Base-by-base conservation (phyloP, 805 yeast genomes). In the Wickerhamomyces kurtzmanii region DNA sequence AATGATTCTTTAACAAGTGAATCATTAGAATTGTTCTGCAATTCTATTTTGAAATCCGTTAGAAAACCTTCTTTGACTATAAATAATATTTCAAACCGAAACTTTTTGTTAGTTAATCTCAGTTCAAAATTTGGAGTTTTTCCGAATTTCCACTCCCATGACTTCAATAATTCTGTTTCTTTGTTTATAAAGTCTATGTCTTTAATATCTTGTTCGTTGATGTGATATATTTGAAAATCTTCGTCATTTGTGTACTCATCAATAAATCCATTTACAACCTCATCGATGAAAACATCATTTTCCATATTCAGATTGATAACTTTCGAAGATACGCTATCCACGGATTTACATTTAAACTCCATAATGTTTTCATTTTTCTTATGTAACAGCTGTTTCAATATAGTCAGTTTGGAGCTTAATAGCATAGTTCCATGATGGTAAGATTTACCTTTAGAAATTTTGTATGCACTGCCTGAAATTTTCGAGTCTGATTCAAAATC, bases 361-460 rank as follows among this genome's bases (percentile, higher is more conserved):
- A 77, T 59, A 2, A 39, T 33, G 0, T 71, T 73, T 4, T 51
- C 39, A 8, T 55, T 51, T 23, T 62, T 65, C 11, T 75, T 57
- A 20, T 66, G 64, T 33, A 91, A 58, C 10, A 84, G 48, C n/a
- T 69, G 59, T 2, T 75, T 59, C 32, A 91, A 59, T 1, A 63
- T 53, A n/a, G 61, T 62, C 15, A 91, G 53, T 21, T 75, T 61
- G 23, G 93, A 75, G 30, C 69, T 57, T 15, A 91, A 57, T 6
- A 91, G 60, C 95, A 91, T 83, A 0, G 99, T 91, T 0, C 96
- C 98, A 56, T 91, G 99, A 48, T 91, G 98, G 39, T 87, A 78
- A 6, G 94, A 75, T 40, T 74, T 73, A 0, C 91, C 87, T 27
- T 68, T 66, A 5, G 94, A 76, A 18, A 91, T 62, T 48, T 87